Evolutionary conservation across 2,329 filamentous ascomycete genomes (phyloP).

Genomic region (Colletotrichum sp.): DNA sequence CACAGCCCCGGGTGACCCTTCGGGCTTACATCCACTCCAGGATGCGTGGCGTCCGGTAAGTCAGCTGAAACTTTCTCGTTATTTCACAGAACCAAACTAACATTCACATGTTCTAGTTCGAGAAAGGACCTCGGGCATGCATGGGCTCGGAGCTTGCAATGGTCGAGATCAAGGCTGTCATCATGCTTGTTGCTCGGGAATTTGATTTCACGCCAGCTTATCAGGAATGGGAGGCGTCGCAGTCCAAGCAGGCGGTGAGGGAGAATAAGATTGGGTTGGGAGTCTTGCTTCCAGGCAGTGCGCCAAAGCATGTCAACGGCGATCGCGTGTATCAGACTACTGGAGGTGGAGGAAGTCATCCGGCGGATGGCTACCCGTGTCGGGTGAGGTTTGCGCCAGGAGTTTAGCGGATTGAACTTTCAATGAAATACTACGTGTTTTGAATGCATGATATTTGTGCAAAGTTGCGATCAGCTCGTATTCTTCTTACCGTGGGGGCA

Average conservation of each 20-base stretch:
- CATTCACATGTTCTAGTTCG: background rate
- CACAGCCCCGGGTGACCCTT: background rate
- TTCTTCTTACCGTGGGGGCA: background rate
- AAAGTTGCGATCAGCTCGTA: background rate
- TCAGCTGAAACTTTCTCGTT: no score
- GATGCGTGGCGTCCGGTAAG: constrained; percentile 8
- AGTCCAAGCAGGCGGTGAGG: background rate
- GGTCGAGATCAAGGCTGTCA: background rate
- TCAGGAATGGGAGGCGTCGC: background rate
- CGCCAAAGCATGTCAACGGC: background rate
- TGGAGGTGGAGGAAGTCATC: constrained; percentile 1
- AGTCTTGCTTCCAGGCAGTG: background rate
- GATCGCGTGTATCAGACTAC: constrained; percentile 3
- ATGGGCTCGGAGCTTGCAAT: constrained; percentile 8
- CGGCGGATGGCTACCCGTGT: background rate
- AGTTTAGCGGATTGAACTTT: background rate
- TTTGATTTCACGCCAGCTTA: background rate
- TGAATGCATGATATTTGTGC: background rate
- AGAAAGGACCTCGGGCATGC: background rate
- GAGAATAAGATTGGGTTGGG: background rate
- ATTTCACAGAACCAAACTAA: background rate
- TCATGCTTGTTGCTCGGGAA: background rate
- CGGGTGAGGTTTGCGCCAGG: background rate
- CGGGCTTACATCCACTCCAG: background rate
- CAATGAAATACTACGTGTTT: background rate